Conservation (phyloP, 2,329 filamentous ascomycete genomes). For the Volutella citrinella region DNA sequence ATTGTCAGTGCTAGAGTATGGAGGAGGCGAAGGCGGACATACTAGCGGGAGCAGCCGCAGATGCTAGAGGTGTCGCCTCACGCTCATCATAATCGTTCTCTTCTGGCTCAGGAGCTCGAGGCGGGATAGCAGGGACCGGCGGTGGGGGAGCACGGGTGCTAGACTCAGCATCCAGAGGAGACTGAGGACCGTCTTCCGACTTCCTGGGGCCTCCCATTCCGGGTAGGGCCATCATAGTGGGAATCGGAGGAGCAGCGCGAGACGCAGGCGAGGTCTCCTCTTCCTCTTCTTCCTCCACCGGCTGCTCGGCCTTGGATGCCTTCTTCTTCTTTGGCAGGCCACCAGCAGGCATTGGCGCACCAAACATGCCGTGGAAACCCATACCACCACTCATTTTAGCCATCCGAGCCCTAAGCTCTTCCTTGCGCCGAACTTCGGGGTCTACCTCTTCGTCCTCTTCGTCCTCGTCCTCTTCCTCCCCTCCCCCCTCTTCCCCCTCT, state of each 20-base stretch:
- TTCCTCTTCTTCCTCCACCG: constrained; percentile 45
- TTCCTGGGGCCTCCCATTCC: constrained; percentile 64
- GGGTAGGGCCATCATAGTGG: constrained; percentile 64
- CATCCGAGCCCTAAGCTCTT: constrained; percentile 92
- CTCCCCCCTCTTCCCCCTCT: constrained; percentile 62
- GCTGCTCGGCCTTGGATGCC: constrained; percentile 45
- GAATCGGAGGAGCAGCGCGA: constrained; percentile 51
- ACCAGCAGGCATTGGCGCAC: constrained; percentile 66
- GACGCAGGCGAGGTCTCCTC: constrained; percentile 42
- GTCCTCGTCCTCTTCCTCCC: constrained; percentile 62
- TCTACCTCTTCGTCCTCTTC: constrained; percentile 84
- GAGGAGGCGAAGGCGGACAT: too few relatives aligned
- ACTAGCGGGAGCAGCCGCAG: constrained; percentile 20
- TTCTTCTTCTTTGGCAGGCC: constrained; percentile 50
- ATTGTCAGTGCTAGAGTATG: too few relatives aligned
- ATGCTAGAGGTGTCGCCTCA: constrained; percentile 33
- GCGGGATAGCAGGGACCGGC: constrained; percentile 25
- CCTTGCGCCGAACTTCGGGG: constrained; percentile 77
- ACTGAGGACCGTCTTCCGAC: constrained; percentile 39
- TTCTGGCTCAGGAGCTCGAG: constrained; percentile 17
- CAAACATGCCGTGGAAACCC: constrained; percentile 95
- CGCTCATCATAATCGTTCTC: constrained; percentile 33
- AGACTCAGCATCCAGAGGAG: constrained; percentile 32
- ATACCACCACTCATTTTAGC: constrained; percentile 98
- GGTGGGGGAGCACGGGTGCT: constrained; percentile 26